Base-by-base conservation (phyloP, 192 early-diverging fungal genomes). In the Backusella circina region DNA sequence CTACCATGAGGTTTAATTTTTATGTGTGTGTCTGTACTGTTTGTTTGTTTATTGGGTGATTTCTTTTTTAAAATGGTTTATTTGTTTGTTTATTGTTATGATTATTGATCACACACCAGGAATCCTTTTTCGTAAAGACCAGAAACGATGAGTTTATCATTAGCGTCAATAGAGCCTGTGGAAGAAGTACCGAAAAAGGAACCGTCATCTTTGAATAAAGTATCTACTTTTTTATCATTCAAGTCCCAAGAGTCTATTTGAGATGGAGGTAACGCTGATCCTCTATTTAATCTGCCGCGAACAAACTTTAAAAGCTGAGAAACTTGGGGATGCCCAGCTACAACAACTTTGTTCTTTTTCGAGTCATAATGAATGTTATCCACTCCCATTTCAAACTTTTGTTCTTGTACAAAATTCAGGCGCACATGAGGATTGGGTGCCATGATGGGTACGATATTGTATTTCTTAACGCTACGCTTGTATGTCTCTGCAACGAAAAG, bases 261-360 rank as follows among this genome's bases (percentile, higher is more conserved):
- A 26, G 77, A 75, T 0, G 73, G 74, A 68, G 79, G 79, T 4
- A 65, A 16, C 13, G 41, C 61, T 16, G 38, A 2, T 4, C 47
- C 44, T 13, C 51, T 5, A 18, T 73, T 73, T 30, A 75, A 28
- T 0, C 16, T 16, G 9, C 57, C 61, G 9, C 50, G 16, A 2
- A 65, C 39, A 72, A 51, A 82, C 1, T 37, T 16, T 16, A 82
- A 5, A 1, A 75, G 3, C 16, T 82, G 47, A 8, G 67, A 16
- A 8, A 70, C 74, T 21, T 74, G 66, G 9, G 80, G 80, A 39
- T 82, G 80, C 10, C 75, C 80, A n/a, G 76, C 76, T 2, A 75
- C 80, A 7, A 75, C 26, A 2, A 82, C 37, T 32, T 67, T 67
- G 15, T 74, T 51, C 2, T 54, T 66, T 21, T 65, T 28, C 9